Percentiles rank a stretch among this genome's conserved stretches.
These are phyloP conservation scores for Nicotiana attenuata DNA, from an alignment of 257 asterid genomes.

Conservation along the genomic window DNA sequence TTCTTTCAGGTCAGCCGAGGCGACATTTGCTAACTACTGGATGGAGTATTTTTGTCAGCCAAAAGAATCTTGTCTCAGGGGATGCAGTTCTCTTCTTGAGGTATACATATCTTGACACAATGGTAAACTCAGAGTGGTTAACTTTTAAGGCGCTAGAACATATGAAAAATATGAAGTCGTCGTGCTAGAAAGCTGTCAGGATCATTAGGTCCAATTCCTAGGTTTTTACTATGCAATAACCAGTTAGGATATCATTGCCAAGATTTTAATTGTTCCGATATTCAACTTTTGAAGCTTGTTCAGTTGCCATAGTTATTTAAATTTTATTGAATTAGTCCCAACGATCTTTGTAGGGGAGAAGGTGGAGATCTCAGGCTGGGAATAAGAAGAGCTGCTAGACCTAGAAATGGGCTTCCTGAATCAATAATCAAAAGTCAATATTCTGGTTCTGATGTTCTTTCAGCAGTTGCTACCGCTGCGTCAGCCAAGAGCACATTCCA, in stretches of 20 bases:
- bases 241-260: not conserved
- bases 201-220: not conserved
- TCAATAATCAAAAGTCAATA: constrained; percentile 67
- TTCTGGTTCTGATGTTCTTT: constrained; percentile 64
- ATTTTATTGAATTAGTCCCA: not conserved
- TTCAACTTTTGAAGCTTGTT: not conserved
- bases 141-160: not conserved
- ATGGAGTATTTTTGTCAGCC: constrained; percentile 94
- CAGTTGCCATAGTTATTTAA: not conserved
- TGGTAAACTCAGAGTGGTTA: not conserved
- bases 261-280: not conserved
- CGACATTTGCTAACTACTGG: constrained; percentile 98
- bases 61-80: constrained; percentile 80
- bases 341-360: constrained; percentile 58
- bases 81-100: constrained; percentile 96
- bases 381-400: constrained; percentile 89
- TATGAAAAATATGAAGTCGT: not conserved
- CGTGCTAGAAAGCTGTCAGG: not conserved
- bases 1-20: constrained; percentile 88
- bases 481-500: constrained; percentile 48
- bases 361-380: constrained; percentile 83
- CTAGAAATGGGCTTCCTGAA: constrained; percentile 84
- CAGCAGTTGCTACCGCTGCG: constrained; percentile 66
- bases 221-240: not conserved
- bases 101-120: constrained; percentile 27